These are phyloP conservation scores for Aegilops speltoides DNA, from an alignment of 176 grass and related monocot genomes.

Conservation along the genomic window DNA sequence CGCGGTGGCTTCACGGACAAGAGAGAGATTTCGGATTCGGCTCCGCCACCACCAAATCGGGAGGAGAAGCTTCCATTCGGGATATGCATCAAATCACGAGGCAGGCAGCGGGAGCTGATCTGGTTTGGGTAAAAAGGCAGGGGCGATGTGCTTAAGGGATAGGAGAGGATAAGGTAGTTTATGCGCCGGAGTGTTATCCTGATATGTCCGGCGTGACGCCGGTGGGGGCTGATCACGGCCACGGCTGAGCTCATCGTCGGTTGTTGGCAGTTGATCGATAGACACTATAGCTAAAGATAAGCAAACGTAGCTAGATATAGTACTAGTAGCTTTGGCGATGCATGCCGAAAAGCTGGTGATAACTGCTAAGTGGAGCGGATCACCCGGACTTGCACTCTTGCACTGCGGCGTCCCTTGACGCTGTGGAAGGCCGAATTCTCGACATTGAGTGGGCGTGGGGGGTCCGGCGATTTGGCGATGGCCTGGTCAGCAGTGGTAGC, in stretches of 20 bases:
- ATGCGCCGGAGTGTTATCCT: slow-evolving; percentile 24
- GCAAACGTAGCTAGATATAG: background rate
- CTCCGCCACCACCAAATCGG: background rate
- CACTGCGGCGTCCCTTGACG: slow-evolving; percentile 10
- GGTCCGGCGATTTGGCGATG: background rate
- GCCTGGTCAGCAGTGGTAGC: background rate
- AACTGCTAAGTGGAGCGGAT: background rate
- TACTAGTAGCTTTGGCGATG: background rate
- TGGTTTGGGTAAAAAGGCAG: background rate
- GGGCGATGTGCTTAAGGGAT: background rate
- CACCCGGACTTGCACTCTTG: background rate
- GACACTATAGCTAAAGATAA: background rate
- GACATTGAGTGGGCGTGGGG: background rate
- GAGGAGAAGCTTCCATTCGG: background rate
- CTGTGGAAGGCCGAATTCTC: background rate
- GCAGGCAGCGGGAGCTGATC: background rate
- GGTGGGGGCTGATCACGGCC: background rate
- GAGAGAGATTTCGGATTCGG: background rate
- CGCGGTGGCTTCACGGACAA: background rate
- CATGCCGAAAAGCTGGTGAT: background rate
- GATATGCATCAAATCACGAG: background rate
- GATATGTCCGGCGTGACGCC: background rate
- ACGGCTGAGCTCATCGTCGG: background rate
- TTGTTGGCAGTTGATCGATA: background rate
- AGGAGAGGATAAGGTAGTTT: slow-evolving; percentile 47